Evolutionary conservation across 176 grass and related monocot species (phyloP), one percentile per base, ranked within the genome.

Genomic region (Zoysia japonica): DNA sequence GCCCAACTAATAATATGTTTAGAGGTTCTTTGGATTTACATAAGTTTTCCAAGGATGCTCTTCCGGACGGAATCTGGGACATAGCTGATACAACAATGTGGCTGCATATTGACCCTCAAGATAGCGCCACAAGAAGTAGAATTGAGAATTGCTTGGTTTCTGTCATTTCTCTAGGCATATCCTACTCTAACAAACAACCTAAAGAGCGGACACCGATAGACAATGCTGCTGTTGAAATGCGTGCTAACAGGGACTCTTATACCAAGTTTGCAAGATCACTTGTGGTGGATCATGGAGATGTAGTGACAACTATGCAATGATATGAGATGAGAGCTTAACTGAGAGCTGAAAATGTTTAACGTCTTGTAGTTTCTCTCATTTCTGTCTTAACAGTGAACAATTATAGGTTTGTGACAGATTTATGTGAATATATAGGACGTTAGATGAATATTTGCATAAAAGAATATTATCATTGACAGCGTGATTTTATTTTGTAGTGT

Each of bases 51-150:
- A 6, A 55, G 11, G 56, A 53, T 47, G 72, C 19, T 47, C 47
- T 65, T 74, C 60, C 56, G 16, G 39, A 64, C 3, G 70, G 38
- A 70, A 54, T 43, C 9, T 76, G 51, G 65, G 85, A 87, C 39
- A 76, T 76, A 63, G 71, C 14, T 4, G 78, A 82, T 5, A 7
- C 36, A 3, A 45, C 77, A 86, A 74, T 80, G 28, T 85, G 77
- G 61, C 35, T 61, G 61, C 70, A 74, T 1, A 36, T 0, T 14
- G 28, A 67, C 0, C 10, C 13, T 12, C 1, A 47, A 0, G 15
- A 70, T 3, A 40, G 8, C 3, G 5, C 6, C 17, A 63, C 38
- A 2, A 28, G 15, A 46, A 20, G 9, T n/a, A 44, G 38, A 71
- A 28, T 45, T 7, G 5, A 78, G 5, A 62, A 82, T 10, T 87